Evolutionary conservation across 352 stramenopile genomes (phyloP).

Genomic region (Pythium phragmitis): DNA sequence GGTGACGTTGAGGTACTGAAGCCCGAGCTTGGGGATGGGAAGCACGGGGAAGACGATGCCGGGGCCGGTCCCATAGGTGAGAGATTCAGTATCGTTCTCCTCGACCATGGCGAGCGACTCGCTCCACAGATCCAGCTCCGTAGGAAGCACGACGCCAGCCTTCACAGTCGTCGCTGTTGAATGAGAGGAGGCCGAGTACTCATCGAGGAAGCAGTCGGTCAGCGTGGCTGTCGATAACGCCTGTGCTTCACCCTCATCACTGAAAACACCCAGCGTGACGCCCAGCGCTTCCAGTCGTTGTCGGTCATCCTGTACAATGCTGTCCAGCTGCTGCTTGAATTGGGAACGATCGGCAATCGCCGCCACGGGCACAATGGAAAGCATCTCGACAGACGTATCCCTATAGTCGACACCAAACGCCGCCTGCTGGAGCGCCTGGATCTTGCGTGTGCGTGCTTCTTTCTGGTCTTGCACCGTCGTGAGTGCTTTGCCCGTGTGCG

Average conservation of each 20-base stretch:
- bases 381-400: conserved; percentile 47
- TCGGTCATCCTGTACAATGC: conserved; percentile 36
- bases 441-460: conserved; percentile 41
- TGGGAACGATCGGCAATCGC: conserved; percentile 42
- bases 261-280: conserved; percentile 49
- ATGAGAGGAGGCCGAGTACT: conserved; percentile 35
- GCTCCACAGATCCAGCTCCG: conserved; percentile 90
- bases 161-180: background rate
- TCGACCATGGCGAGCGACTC: conserved; percentile 35
- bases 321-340: conserved; percentile 44
- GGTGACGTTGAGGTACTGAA: conserved; percentile 93
- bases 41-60: conserved; percentile 53
- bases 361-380: conserved; percentile 59
- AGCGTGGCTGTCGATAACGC: conserved; percentile 40
- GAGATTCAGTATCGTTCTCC: background rate
- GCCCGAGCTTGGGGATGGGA: conserved; percentile 92
- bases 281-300: conserved; percentile 36
- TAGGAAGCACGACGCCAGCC: conserved; percentile 45
- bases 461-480: conserved; percentile 41
- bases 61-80: conserved; percentile 43
- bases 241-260: conserved; percentile 34
- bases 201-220: conserved; percentile 54
- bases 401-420: conserved; percentile 44
- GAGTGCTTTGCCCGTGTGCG: conserved; percentile 74
- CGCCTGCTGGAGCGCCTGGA: conserved; percentile 75